Conservation (phyloP, 2,329 filamentous ascomycete species). For the Fusarium metavorans region DNA sequence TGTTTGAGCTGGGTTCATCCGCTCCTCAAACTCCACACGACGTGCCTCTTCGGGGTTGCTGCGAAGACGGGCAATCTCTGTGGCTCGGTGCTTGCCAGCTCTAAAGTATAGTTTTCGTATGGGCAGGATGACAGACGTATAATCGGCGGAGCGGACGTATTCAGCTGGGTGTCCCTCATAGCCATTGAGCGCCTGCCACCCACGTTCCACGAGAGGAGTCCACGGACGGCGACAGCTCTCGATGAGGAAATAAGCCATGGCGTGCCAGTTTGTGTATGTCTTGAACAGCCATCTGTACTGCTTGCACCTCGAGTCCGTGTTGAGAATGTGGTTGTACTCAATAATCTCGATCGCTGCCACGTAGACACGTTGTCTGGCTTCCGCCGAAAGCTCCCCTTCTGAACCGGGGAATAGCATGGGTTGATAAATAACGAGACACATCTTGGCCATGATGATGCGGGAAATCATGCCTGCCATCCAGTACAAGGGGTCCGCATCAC, state of each 20-base stretch:
- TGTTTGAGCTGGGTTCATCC: slow-evolving; percentile 56
- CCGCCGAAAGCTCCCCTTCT: slow-evolving; percentile 67
- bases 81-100: slow-evolving; percentile 63
- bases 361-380: slow-evolving; percentile 76
- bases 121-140: slow-evolving; percentile 65
- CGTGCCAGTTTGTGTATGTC: slow-evolving; percentile 65
- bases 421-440: slow-evolving; percentile 82
- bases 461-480: slow-evolving; percentile 78
- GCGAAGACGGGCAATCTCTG: slow-evolving; percentile 63
- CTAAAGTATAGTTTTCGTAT: slow-evolving; percentile 66
- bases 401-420: slow-evolving; percentile 73
- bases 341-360: slow-evolving; percentile 79
- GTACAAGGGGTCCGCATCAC: slow-evolving; percentile 65
- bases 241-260: slow-evolving; percentile 62
- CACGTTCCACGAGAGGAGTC: slow-evolving; percentile 63
- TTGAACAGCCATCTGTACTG: slow-evolving; percentile 64
- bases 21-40: slow-evolving; percentile 62
- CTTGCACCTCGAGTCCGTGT: slow-evolving; percentile 65
- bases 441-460: slow-evolving; percentile 80
- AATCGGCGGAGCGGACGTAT: slow-evolving; percentile 58
- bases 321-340: slow-evolving; percentile 74
- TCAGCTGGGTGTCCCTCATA: slow-evolving; percentile 56
- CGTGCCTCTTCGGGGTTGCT: slow-evolving; percentile 62
- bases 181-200: slow-evolving; percentile 60
- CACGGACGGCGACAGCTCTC: slow-evolving; percentile 61